Evolutionary conservation across 768 basidiomycete genomes (phyloP).

Genomic region (Ephemerocybe angulata): DNA sequence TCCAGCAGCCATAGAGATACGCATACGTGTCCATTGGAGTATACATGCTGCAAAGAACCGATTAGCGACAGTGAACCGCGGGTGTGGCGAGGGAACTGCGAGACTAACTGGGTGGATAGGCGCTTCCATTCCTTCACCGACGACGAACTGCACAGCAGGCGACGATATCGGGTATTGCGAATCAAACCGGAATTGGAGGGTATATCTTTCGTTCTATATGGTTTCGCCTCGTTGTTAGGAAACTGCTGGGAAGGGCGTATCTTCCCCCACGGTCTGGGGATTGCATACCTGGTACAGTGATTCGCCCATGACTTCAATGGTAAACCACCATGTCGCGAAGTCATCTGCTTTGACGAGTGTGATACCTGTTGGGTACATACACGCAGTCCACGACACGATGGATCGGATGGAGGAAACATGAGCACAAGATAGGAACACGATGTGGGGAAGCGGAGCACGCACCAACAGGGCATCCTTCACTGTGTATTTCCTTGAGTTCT

Average conservation of each 20-base stretch:
- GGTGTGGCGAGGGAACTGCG: background rate
- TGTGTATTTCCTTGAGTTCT: slow-evolving; percentile 64
- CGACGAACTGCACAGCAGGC: slow-evolving; percentile 84
- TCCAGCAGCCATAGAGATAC: slow-evolving; percentile 3
- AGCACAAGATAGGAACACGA: too few species aligned
- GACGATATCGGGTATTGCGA: slow-evolving; percentile 80
- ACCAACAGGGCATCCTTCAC: slow-evolving; percentile 69
- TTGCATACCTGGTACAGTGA: slow-evolving; percentile 62
- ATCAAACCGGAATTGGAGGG: slow-evolving; percentile 80
- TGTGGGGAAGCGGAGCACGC: too few species aligned
- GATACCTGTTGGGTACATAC: slow-evolving; percentile 49
- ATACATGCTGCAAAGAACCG: slow-evolving; percentile 58
- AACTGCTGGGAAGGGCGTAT: background rate
- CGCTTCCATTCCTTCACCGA: slow-evolving; percentile 57
- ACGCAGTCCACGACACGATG: too few species aligned
- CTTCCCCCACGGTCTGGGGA: background rate
- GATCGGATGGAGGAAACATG: too few species aligned
- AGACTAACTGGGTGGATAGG: slow-evolving; percentile 76
- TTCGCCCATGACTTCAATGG: slow-evolving; percentile 82
- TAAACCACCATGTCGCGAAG: slow-evolving; percentile 73
- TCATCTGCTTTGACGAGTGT: slow-evolving; percentile 71
- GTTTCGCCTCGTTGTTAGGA: background rate
- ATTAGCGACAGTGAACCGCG: slow-evolving; percentile 9
- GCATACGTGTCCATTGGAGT: slow-evolving; percentile 82
- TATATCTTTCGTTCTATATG: slow-evolving; percentile 68